Evolutionary conservation across 371 early-diverging fungal species (phyloP).

Genomic region (Cokeromyces recurvatus): DNA sequence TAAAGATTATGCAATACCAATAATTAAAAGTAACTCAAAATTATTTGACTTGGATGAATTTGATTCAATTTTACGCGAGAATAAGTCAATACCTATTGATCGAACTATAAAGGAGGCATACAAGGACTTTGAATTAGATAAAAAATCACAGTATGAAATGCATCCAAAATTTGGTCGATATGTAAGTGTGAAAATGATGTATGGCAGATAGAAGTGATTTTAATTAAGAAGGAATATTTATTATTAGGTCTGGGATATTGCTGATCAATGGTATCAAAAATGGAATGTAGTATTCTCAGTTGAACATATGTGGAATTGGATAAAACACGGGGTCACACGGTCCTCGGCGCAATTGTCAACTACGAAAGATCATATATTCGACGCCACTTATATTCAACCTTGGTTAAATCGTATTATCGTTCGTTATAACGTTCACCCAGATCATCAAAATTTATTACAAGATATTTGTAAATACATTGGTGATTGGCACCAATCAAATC

Average conservation of each 20-base stretch:
- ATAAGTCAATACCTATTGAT: slow-evolving; percentile 6
- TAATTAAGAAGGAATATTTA: background rate
- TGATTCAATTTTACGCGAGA: slow-evolving; percentile 13
- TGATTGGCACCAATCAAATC: slow-evolving; percentile 34
- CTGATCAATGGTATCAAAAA: slow-evolving; percentile 47
- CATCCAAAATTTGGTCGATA: slow-evolving; percentile 40
- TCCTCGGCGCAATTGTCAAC: slow-evolving; percentile 4
- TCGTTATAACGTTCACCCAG: slow-evolving; percentile 28
- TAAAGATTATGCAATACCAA: slow-evolving; percentile 29
- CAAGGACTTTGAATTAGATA: slow-evolving; percentile 24
- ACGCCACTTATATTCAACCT: slow-evolving; percentile 19
- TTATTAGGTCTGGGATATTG: slow-evolving; percentile 38
- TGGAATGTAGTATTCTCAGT: slow-evolving; percentile 40
- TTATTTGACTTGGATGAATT: slow-evolving; percentile 37
- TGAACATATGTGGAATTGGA: slow-evolving; percentile 45
- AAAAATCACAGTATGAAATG: slow-evolving; percentile 35
- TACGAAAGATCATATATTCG: slow-evolving; percentile 10
- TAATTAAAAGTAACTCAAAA: slow-evolving; percentile 20
- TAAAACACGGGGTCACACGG: slow-evolving; percentile 15
- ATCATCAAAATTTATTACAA: slow-evolving; percentile 29
- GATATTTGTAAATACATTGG: slow-evolving; percentile 27
- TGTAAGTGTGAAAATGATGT: slow-evolving; percentile 15
- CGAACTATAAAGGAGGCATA: slow-evolving; percentile 19
- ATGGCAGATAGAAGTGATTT: background rate
- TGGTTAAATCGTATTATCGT: slow-evolving; percentile 29